A percentile compares a stretch with the other conserved stretches of the same genome.
These are phyloP conservation scores for Tausonia pullulans DNA, from an alignment of 1,284 basidiomycete genomes.

Conservation along the genomic window DNA sequence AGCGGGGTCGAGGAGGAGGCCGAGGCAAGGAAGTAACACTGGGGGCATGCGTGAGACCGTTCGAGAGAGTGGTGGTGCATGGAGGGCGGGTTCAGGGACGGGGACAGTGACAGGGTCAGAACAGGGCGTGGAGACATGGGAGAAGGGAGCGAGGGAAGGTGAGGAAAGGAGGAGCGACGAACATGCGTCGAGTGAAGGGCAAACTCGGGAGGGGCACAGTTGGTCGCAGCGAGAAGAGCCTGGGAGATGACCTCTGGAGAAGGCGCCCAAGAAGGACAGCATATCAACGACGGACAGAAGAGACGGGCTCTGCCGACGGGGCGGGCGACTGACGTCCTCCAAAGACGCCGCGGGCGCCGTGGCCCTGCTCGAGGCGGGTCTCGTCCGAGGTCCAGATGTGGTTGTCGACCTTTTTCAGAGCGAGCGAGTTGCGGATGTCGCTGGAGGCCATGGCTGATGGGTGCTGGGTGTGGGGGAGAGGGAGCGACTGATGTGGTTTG, in stretches of 20 bases:
- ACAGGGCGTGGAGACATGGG: no score
- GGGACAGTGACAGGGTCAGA: background rate
- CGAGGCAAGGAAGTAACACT: conserved; percentile 32
- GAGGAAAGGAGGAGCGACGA: conserved; percentile 30
- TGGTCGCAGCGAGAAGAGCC: conserved; percentile 61
- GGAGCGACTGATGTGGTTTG: background rate
- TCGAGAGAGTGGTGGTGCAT: background rate
- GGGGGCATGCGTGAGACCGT: background rate
- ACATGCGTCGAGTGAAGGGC: conserved; percentile 52
- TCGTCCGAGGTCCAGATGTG: conserved; percentile 14
- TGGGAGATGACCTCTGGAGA: conserved; percentile 61
- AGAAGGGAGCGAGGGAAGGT: background rate
- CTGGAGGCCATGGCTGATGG: background rate
- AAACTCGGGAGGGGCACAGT: conserved; percentile 54
- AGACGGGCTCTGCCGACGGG: background rate
- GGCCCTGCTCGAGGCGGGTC: background rate
- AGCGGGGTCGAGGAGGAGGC: conserved; percentile 52
- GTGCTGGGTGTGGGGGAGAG: background rate
- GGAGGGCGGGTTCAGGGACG: background rate
- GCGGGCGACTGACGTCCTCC: background rate
- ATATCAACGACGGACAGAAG: conserved; percentile 19
- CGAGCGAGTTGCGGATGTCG: background rate
- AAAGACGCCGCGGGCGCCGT: background rate
- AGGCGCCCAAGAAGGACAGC: conserved; percentile 20
- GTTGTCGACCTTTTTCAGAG: background rate